These are phyloP conservation scores for Fusarium drepaniforme DNA, from an alignment of 2,329 filamentous ascomycete genomes.

Conservation along the genomic window DNA sequence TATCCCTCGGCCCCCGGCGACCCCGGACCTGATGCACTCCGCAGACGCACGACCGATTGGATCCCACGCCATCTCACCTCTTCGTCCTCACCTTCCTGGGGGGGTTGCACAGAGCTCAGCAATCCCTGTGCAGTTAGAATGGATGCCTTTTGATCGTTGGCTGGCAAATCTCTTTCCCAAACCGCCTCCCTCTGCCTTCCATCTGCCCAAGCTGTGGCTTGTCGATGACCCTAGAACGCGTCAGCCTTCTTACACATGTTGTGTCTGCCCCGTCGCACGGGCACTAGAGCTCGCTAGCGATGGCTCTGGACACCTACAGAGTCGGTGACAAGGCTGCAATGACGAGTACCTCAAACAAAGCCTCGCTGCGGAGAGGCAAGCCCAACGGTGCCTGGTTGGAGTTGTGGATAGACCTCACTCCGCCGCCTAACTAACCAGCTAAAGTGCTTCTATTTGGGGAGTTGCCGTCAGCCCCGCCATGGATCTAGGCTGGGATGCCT, in stretches of 20 bases:
- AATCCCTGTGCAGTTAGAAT: slow-evolving; percentile 3
- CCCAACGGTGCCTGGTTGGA: slow-evolving; percentile 23
- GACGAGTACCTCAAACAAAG: slow-evolving; percentile 35
- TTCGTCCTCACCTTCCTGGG: slow-evolving; percentile 10
- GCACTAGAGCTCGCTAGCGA: slow-evolving; percentile 15
- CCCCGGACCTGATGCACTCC: slow-evolving; percentile 40
- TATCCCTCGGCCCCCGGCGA: slow-evolving; percentile 29
- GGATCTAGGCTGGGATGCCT: slow-evolving; percentile 16
- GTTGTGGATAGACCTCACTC: slow-evolving; percentile 21
- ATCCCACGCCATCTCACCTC: slow-evolving; percentile 36
- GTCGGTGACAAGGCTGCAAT: slow-evolving; percentile 28
- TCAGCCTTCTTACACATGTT: slow-evolving; percentile 35
- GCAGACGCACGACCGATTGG: slow-evolving; percentile 42
- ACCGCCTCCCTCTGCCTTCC: neutral
- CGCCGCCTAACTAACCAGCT: slow-evolving; percentile 21
- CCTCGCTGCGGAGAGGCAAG: slow-evolving; percentile 11
- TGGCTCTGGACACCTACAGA: slow-evolving; percentile 19
- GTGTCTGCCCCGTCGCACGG: slow-evolving; percentile 20
- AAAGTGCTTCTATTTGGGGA: slow-evolving; percentile 40
- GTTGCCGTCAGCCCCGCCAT: slow-evolving; percentile 16
- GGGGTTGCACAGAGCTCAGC: slow-evolving; percentile 18
- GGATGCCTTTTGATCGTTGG: neutral
- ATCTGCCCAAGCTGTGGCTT: slow-evolving; percentile 24
- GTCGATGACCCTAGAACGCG: slow-evolving; percentile 23
- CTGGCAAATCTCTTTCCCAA: neutral